Evolutionary conservation across 1,284 basidiomycete species (phyloP).

Genomic region (Schizophyllum amplum): DNA sequence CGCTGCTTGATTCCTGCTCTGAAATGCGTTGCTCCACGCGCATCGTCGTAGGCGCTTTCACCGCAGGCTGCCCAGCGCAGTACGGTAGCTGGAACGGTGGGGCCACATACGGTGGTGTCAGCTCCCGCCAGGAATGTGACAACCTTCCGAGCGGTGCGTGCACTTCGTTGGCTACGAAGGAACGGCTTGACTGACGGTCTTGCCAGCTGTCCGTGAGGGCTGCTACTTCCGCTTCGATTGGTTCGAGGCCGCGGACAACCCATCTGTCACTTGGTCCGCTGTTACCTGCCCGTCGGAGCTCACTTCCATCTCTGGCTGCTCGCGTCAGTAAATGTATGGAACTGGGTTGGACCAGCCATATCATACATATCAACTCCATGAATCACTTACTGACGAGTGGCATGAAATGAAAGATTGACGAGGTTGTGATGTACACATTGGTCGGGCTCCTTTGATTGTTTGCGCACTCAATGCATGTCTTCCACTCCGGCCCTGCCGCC

Average conservation of each 20-base stretch:
- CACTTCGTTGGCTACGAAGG: not conserved
- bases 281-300: constrained; percentile 11
- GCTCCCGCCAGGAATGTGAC: constrained; percentile 9
- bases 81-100: constrained; percentile 14
- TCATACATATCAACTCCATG: too few relatives aligned
- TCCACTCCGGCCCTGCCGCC: too few relatives aligned
- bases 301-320: constrained; percentile 12
- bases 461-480: too few relatives aligned
- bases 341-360: too few relatives aligned
- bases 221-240: constrained; percentile 15
- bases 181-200: not conserved
- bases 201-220: constrained; percentile 7
- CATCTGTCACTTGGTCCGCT: constrained; percentile 10
- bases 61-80: constrained; percentile 13
- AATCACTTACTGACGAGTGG: too few relatives aligned
- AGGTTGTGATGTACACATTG: not conserved
- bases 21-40: not conserved
- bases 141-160: constrained; percentile 10
- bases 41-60: constrained; percentile 6
- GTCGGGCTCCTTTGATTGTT: too few relatives aligned
- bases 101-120: constrained; percentile 12
- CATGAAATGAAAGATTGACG: not conserved
- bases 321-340: constrained; percentile 1
- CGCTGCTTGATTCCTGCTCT: not conserved
- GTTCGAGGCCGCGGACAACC: constrained; percentile 14